Conservation (phyloP, 495 filamentous ascomycete species). For the Annulohypoxylon maeteangense region DNA sequence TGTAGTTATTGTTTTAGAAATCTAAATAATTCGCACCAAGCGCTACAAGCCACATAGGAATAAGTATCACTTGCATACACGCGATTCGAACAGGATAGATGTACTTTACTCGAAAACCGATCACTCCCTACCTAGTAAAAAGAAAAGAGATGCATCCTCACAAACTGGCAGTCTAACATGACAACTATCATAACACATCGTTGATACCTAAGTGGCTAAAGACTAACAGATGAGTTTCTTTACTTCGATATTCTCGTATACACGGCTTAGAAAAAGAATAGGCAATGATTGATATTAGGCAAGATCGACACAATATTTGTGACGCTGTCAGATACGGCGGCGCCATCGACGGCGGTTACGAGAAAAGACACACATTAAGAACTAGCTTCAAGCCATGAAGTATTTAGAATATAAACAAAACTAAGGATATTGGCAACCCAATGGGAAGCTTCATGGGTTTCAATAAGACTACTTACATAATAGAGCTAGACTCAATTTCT, state of each 20-base stretch:
- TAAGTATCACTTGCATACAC: background rate
- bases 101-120: no score
- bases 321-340: background rate
- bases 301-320: constrained; percentile 9
- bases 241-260: background rate
- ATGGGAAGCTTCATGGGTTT: background rate
- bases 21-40: background rate
- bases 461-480: constrained; percentile 12
- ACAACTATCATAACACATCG: background rate
- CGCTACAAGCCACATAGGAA: background rate
- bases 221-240: background rate
- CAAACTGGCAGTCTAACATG: background rate
- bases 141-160: background rate
- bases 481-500: constrained; percentile 13
- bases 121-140: no score
- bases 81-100: no score
- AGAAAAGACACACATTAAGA: background rate
- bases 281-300: background rate
- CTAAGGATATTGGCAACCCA: background rate
- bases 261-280: background rate
- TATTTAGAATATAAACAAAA: background rate
- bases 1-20: constrained; percentile 29
- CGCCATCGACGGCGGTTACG: background rate
- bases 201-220: background rate
- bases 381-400: constrained; percentile 27